Evolutionary conservation across 345 rosid species (phyloP).

Genomic region (Linum lewisii): DNA sequence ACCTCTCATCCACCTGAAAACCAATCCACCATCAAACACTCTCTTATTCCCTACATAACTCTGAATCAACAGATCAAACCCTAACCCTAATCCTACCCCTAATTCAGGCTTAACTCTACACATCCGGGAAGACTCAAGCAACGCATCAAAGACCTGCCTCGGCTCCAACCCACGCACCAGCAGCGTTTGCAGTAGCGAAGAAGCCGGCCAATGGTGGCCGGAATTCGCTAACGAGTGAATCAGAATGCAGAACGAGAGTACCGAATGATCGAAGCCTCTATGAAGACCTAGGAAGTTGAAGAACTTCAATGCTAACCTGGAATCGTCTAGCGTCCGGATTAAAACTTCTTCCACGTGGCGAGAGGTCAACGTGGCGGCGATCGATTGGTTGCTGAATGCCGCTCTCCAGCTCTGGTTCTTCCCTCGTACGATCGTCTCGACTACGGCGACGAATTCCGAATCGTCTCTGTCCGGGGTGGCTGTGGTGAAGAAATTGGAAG

Average conservation of each 20-base stretch:
- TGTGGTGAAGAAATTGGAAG: neutral
- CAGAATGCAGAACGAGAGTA: conserved; percentile 64
- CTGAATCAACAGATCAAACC: conserved; percentile 81
- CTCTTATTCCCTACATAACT: conserved; percentile 54
- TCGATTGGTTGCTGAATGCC: conserved; percentile 36
- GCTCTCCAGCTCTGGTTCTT: conserved; percentile 52
- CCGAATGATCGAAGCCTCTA: conserved; percentile 52
- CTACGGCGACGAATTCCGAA: conserved; percentile 31
- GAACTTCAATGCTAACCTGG: conserved; percentile 65
- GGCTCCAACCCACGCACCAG: conserved; percentile 53
- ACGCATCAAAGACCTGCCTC: conserved; percentile 39
- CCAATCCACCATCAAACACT: conserved; percentile 36
- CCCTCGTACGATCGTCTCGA: conserved; percentile 49
- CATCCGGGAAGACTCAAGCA: conserved; percentile 34
- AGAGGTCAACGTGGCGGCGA: conserved; percentile 31
- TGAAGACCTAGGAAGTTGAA: conserved; percentile 92
- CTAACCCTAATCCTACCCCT: conserved; percentile 29
- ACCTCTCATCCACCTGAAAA: conserved; percentile 56
- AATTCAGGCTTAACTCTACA: conserved; percentile 41
- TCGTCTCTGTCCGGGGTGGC: conserved; percentile 22
- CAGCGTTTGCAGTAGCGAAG: conserved; percentile 72
- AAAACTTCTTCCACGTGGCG: conserved; percentile 57
- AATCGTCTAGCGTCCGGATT: conserved; percentile 51
- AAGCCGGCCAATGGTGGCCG: conserved; percentile 76
- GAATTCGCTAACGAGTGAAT: conserved; percentile 52